These are phyloP conservation scores for Globisporangium solare DNA, from an alignment of 352 stramenopile genomes.

Conservation along the genomic window DNA sequence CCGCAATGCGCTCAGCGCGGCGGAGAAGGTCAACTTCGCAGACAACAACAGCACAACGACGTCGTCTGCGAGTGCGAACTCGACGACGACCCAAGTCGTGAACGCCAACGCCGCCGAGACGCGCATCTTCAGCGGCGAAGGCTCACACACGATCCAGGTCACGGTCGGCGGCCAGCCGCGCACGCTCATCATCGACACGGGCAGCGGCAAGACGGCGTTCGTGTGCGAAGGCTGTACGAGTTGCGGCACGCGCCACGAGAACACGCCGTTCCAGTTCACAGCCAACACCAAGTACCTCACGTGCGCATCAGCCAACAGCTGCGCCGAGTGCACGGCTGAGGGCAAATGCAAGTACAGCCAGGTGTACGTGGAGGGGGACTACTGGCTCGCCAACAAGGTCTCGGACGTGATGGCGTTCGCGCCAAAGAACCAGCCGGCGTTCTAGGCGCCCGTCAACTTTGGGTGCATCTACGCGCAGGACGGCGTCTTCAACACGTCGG, in stretches of 20 bases:
- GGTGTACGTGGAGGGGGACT: conserved; percentile 92
- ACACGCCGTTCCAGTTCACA: conserved; percentile 66
- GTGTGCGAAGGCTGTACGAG: conserved; percentile 86
- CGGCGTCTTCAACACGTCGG: conserved; percentile 89
- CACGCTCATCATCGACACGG: conserved; percentile 96
- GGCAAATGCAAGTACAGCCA: conserved; percentile 88
- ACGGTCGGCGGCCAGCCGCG: conserved; percentile 53
- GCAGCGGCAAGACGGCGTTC: conserved; percentile 94
- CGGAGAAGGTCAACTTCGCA: not conserved
- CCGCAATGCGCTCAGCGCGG: not conserved
- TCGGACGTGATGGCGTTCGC: conserved; percentile 65
- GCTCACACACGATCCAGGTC: conserved; percentile 73
- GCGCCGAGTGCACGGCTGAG: conserved; percentile 24
- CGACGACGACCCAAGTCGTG: no score
- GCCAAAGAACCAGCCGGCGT: not conserved
- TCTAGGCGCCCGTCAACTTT: conserved; percentile 79
- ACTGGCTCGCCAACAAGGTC: conserved; percentile 89
- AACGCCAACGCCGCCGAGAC: conserved; percentile 9
- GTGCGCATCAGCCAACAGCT: conserved; percentile 29
- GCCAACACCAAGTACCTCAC: conserved; percentile 38
- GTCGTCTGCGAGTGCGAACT: not conserved
- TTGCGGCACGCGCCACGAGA: conserved; percentile 86
- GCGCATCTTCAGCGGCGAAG: conserved; percentile 31
- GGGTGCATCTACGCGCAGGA: conserved; percentile 92
- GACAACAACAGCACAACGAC: not conserved